Evolutionary conservation across 495 filamentous ascomycete genomes (phyloP), one percentile per base, ranked within the genome.

Genomic region (Monascus purpureus): DNA sequence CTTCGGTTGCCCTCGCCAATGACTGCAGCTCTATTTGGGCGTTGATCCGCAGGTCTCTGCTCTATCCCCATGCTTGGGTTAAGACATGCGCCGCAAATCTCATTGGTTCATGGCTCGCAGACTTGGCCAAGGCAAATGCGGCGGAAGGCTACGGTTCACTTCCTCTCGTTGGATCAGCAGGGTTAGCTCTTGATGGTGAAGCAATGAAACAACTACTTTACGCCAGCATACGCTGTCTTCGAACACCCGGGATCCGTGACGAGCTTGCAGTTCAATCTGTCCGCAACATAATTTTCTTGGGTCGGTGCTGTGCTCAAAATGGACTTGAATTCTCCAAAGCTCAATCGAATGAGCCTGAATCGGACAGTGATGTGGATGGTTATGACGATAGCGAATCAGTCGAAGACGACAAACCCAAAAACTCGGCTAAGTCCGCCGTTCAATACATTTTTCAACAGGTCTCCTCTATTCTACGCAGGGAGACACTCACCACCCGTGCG

Each of bases 221-320:
- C 12, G 68, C 70, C 22, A 71, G 72, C 29, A 49, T 87, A 4
- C 65, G 70, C 31, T 72, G 77, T 23, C 65, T 95, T 17, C 75
- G 67, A 22, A 73, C 72, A 0, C 68, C 70, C 0, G 68, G 70
- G 17, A 55, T 90, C 16, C 72, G 57, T 24, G 73, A 84, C 36
- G 67, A 73, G 13, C 61, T 93, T 16, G 77, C 75, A 0, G 67
- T 67, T 36, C 82, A 88, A 47, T 72, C 66, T 18, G 73, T 81
- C 17, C 73, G 79, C 37, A 87, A 92, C 42, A 57, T 86, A 22
- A 57, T 80, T 13, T 92, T 92, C 63, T 61, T 93, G 0, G 75
- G 65, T 20, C 67, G 71, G 12, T 76, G 72, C 53, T 72, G 80
- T 37, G 72, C 72, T 13, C 71, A 72, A 17, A 81, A 76, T 47